These are phyloP conservation scores for Yamadazyma sp. DNA, from an alignment of 805 yeast species.

Conservation along the genomic window DNA sequence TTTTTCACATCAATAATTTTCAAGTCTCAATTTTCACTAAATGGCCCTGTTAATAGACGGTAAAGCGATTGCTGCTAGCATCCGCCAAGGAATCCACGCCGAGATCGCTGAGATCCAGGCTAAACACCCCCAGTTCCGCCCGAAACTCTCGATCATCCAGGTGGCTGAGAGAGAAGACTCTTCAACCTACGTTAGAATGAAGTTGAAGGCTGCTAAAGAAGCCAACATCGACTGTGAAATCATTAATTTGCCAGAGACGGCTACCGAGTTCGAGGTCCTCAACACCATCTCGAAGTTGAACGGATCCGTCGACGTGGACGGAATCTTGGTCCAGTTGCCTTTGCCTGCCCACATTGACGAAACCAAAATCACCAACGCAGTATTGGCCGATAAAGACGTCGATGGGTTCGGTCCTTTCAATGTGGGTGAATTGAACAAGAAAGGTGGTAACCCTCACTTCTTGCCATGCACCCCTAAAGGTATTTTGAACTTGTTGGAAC, in stretches of 20 bases:
- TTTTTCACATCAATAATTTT: too few species aligned
- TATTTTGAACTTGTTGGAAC: slow-evolving; percentile 60
- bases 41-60: slow-evolving; percentile 43
- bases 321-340: slow-evolving; percentile 75
- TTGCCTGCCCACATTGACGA: slow-evolving; percentile 71
- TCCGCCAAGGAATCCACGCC: slow-evolving; percentile 38
- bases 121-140: slow-evolving; percentile 55
- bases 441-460: slow-evolving; percentile 67
- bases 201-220: slow-evolving; percentile 71
- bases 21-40: too few species aligned
- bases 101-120: slow-evolving; percentile 43
- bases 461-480: slow-evolving; percentile 88
- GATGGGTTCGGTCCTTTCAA: slow-evolving; percentile 82
- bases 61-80: slow-evolving; percentile 41
- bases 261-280: slow-evolving; percentile 56
- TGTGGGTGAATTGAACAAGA: slow-evolving; percentile 74
- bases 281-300: slow-evolving; percentile 56
- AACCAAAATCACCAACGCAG: slow-evolving; percentile 64
- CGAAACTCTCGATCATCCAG: slow-evolving; percentile 69
- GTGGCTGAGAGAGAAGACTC: slow-evolving; percentile 80
- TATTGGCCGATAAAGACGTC: slow-evolving; percentile 67
- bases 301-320: slow-evolving; percentile 60
- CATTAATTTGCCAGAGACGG: slow-evolving; percentile 55
- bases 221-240: slow-evolving; percentile 64
- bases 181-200: slow-evolving; percentile 78